Evolutionary conservation across 2,329 filamentous ascomycete genomes (phyloP).

Genomic region (Colletotrichum truncatum): DNA sequence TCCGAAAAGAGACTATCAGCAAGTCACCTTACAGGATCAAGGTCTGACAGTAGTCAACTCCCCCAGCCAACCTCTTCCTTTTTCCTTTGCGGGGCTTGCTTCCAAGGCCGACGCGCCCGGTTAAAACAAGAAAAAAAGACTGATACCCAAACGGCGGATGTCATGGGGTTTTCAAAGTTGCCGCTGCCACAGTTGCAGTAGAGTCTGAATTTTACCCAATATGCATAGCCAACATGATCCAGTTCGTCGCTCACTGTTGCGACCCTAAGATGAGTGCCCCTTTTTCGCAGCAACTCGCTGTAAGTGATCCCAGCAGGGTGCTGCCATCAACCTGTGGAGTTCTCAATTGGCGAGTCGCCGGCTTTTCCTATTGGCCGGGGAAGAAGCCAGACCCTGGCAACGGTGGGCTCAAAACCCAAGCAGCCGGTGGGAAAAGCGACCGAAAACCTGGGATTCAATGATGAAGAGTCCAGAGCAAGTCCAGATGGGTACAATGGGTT

Average conservation of each 20-base stretch:
- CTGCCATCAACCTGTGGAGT: not conserved
- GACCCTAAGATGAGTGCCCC: not conserved
- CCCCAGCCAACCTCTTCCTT: not conserved
- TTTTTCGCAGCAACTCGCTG: too few relatives aligned
- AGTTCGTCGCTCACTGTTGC: not conserved
- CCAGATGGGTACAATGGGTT: too few relatives aligned
- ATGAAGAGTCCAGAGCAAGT: not conserved
- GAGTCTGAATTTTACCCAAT: not conserved
- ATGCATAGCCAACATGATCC: not conserved
- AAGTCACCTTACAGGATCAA: not conserved
- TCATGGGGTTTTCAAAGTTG: not conserved
- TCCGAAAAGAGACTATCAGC: not conserved
- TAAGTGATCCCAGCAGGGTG: not conserved
- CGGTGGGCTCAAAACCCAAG: not conserved
- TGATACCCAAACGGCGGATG: not conserved
- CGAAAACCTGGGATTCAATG: not conserved
- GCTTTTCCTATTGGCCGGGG: constrained; percentile 13
- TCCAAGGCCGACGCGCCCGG: not conserved
- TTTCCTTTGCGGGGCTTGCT: not conserved
- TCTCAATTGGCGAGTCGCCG: constrained; percentile 3
- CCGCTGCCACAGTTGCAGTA: not conserved
- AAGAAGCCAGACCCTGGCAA: constrained; percentile 14
- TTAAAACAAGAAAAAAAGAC: too few relatives aligned
- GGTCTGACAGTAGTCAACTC: not conserved
- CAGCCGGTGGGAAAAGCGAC: constrained; percentile 4